A percentile compares a stretch with the other conserved stretches of the same genome.
These are phyloP conservation scores for Saxophila tyrrhenica DNA, from an alignment of 495 filamentous ascomycete genomes.

Conservation along the genomic window DNA sequence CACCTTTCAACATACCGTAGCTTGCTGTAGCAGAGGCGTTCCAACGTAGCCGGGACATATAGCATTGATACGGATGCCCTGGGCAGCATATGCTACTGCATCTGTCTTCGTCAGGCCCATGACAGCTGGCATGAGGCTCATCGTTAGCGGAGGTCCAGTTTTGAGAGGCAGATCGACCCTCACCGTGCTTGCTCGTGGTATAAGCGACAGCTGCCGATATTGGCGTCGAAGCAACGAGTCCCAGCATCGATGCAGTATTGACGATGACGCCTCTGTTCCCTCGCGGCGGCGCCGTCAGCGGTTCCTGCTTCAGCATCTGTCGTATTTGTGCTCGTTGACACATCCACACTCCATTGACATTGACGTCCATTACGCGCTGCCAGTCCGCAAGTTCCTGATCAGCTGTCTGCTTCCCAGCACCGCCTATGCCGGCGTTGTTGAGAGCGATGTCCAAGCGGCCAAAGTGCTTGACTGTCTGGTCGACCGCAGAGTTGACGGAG, in stretches of 20 bases:
- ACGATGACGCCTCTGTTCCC: constrained; percentile 26
- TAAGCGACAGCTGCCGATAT: constrained; percentile 28
- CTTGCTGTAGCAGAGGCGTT: constrained; percentile 31
- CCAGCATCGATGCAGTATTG: constrained; percentile 27
- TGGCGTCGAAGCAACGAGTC: constrained; percentile 17
- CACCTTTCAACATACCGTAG: constrained; percentile 2
- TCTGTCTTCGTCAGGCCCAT: constrained; percentile 39
- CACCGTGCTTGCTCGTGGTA: constrained; percentile 34
- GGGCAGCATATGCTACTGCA: constrained; percentile 33
- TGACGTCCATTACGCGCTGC: constrained; percentile 32
- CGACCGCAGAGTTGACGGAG: constrained; percentile 25
- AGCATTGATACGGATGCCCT: constrained; percentile 41
- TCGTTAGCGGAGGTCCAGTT: background rate
- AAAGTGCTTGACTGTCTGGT: constrained; percentile 23
- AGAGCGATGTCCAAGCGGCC: constrained; percentile 23
- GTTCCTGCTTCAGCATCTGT: constrained; percentile 39
- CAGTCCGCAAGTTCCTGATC: constrained; percentile 2
- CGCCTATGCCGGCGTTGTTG: constrained; percentile 27
- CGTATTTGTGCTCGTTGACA: constrained; percentile 37
- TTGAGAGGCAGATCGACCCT: background rate
- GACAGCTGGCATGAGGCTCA: constrained; percentile 2
- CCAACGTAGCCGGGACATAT: constrained; percentile 37
- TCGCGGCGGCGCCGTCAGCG: constrained; percentile 1
- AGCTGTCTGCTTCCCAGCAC: constrained; percentile 1
- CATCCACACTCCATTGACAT: constrained; percentile 38